Evolutionary conservation across 176 grass and related monocot species (phyloP).

Genomic region (Oryza glumipatula): DNA sequence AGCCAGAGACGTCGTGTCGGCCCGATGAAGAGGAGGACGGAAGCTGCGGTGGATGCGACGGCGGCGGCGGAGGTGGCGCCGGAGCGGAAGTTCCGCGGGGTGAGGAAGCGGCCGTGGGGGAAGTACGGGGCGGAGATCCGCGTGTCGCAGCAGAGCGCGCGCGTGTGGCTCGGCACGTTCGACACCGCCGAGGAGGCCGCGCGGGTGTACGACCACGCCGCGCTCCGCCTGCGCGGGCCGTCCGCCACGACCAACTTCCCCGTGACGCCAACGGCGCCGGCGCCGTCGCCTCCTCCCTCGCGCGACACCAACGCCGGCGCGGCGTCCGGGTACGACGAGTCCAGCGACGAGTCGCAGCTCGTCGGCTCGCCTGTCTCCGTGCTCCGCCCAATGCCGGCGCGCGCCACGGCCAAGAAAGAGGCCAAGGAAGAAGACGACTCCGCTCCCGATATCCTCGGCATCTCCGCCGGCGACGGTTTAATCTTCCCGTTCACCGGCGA

Average conservation of each 20-base stretch:
- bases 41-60: not conserved
- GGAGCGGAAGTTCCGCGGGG: slow-evolving; percentile 45
- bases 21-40: slow-evolving; percentile 9
- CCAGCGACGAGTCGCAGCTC: slow-evolving; percentile 68
- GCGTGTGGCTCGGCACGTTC: slow-evolving; percentile 87
- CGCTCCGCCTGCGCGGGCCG: slow-evolving; percentile 66
- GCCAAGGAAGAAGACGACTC: not conserved
- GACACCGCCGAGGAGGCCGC: slow-evolving; percentile 87
- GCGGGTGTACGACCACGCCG: slow-evolving; percentile 61
- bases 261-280: not conserved
- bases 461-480: not conserved
- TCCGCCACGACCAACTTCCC: slow-evolving; percentile 79
- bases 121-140: slow-evolving; percentile 71
- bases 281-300: not conserved
- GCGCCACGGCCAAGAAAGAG: not conserved
- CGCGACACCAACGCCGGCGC: not conserved
- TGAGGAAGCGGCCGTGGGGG: slow-evolving; percentile 52
- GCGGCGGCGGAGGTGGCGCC: accelerated
- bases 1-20: not conserved
- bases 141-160: slow-evolving; percentile 40
- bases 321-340: slow-evolving; percentile 42
- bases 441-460: not conserved
- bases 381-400: slow-evolving; percentile 35
- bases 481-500: slow-evolving; percentile 18
- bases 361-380: slow-evolving; percentile 77